Conservation (phyloP, 2,329 filamentous ascomycete genomes). For the Fusarium armeniacum region DNA sequence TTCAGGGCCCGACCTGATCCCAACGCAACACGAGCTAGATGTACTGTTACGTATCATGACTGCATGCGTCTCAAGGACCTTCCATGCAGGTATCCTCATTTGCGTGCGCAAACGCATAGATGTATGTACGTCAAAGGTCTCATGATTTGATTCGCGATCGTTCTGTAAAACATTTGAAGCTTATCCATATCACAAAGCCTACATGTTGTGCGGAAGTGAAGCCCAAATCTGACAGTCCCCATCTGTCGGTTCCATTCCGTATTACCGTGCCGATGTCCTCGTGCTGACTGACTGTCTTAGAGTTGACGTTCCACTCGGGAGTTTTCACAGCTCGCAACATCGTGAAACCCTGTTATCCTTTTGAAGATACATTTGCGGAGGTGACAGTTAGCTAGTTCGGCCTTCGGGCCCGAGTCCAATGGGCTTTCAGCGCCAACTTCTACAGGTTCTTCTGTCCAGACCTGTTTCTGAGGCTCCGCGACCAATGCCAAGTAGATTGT, state of each 20-base stretch:
- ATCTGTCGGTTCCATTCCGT: conserved; percentile 19
- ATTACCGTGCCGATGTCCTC: conserved; percentile 15
- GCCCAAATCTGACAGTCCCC: conserved; percentile 32
- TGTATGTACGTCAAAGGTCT: conserved; percentile 37
- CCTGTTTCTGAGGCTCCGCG: conserved; percentile 30
- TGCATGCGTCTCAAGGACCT: conserved; percentile 48
- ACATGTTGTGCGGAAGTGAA: conserved; percentile 19
- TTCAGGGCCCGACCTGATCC: conserved; percentile 40
- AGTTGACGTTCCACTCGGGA: conserved; percentile 32
- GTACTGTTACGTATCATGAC: conserved; percentile 48
- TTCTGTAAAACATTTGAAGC: conserved; percentile 37
- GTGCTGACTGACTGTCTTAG: conserved; percentile 22
- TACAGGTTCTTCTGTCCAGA: neutral
- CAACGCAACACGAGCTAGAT: conserved; percentile 27
- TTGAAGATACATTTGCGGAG: neutral
- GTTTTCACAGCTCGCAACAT: conserved; percentile 26
- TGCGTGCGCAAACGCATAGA: conserved; percentile 41
- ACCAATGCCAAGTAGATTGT: conserved; percentile 28
- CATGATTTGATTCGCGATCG: conserved; percentile 40
- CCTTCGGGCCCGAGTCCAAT: conserved; percentile 3
- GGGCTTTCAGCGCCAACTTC: conserved; percentile 5
- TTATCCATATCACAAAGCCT: conserved; percentile 25
- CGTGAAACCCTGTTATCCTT: conserved; percentile 5
- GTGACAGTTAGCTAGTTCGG: neutral
- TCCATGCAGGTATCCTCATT: conserved; percentile 48